phyloP scores from a whole-genome alignment of 1,284 basidiomycete genomes.

The Kalmanozyma brasiliensis region DNA sequence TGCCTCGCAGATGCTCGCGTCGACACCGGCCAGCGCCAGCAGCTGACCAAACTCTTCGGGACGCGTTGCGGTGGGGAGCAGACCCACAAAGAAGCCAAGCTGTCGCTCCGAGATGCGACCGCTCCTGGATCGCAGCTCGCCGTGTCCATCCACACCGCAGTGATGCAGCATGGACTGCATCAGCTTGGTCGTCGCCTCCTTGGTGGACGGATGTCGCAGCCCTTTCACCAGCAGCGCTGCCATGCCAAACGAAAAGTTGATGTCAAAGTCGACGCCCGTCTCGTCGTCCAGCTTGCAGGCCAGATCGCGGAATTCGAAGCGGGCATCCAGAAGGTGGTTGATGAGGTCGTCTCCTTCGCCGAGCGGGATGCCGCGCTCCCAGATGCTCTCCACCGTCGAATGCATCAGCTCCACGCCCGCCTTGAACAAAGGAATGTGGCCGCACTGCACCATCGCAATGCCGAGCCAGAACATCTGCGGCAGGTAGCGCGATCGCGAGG shows the following conservation, averaged over 20 bases:
- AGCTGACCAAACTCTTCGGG: constrained; percentile 59
- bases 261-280: constrained; percentile 64
- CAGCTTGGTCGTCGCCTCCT: constrained; percentile 54
- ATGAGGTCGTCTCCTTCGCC: constrained; percentile 51
- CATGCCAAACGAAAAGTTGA: constrained; percentile 63
- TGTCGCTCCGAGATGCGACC: constrained; percentile 53
- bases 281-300: constrained; percentile 62
- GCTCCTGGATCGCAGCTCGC: constrained; percentile 27
- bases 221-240: constrained; percentile 63
- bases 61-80: constrained; percentile 56
- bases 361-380: constrained; percentile 47
- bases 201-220: constrained; percentile 57
- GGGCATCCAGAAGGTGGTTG: constrained; percentile 54
- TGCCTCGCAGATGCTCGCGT: constrained; percentile 22
- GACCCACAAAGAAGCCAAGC: constrained; percentile 60
- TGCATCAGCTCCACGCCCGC: constrained; percentile 59
- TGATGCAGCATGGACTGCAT: constrained; percentile 55
- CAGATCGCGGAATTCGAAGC: constrained; percentile 59
- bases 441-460: constrained; percentile 60
- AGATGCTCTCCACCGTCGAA: constrained; percentile 52
- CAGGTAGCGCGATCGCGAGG: constrained; percentile 56
- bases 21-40: constrained; percentile 51
- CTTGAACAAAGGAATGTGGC: constrained; percentile 61
- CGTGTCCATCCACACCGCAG: constrained; percentile 47
- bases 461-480: constrained; percentile 66